Conservation (phyloP, 2,329 filamentous ascomycete species). For the Cyclaneusma minus region DNA sequence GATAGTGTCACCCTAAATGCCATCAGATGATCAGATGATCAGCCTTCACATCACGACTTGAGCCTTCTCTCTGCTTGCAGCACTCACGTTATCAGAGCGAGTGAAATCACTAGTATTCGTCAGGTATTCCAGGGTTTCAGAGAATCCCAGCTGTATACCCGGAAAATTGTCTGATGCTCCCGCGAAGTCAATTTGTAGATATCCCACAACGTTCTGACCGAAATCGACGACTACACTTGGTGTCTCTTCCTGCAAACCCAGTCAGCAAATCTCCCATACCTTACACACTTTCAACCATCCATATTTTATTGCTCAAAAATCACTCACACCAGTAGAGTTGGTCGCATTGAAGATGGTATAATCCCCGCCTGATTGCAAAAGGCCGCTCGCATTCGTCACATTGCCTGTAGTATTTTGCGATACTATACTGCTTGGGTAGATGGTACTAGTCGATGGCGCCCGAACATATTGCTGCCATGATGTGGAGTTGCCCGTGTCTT, state of each 20-base stretch:
- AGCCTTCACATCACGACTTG: background rate
- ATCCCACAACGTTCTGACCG: constrained; percentile 29
- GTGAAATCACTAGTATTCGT: constrained; percentile 30
- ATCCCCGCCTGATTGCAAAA: constrained; percentile 16
- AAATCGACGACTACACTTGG: constrained; percentile 32
- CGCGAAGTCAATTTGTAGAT: constrained; percentile 26
- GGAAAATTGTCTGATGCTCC: constrained; percentile 17
- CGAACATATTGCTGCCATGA: constrained; percentile 26
- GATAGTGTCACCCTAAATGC: constrained; percentile 19
- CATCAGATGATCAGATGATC: background rate
- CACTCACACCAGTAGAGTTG: constrained; percentile 1
- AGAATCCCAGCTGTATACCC: constrained; percentile 31
- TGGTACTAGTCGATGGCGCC: constrained; percentile 17
- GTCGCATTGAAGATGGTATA: constrained; percentile 13
- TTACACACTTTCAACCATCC: background rate
- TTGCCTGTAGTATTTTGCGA: constrained; percentile 20
- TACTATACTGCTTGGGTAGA: constrained; percentile 20
- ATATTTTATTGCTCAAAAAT: constrained; percentile 2
- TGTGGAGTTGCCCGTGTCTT: no score
- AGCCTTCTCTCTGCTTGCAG: background rate
- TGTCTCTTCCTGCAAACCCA: constrained; percentile 2
- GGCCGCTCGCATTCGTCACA: constrained; percentile 22
- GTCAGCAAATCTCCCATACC: constrained; percentile 1
- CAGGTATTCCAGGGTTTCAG: constrained; percentile 30
- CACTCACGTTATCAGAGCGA: constrained; percentile 27